Evolutionary conservation across 306 rosid species (phyloP).

Genomic region (Cucurbita moschata): DNA sequence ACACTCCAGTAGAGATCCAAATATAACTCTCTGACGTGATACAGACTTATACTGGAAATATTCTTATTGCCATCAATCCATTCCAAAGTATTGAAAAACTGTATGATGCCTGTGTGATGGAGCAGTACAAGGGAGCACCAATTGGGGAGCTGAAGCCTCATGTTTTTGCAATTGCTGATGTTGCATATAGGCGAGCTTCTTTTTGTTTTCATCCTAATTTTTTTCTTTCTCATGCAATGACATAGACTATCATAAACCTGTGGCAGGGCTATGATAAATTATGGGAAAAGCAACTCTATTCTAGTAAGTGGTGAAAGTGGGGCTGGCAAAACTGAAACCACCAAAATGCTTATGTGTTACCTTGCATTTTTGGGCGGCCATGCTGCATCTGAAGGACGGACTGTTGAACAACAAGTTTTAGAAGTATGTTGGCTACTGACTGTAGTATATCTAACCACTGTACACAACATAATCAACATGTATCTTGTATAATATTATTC

Average conservation of each 20-base stretch:
- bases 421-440: slow-evolving; percentile 52
- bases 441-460: slow-evolving; percentile 3
- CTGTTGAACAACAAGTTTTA: slow-evolving; percentile 76
- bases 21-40: slow-evolving; percentile 27
- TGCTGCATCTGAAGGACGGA: slow-evolving; percentile 52
- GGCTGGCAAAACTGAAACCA: slow-evolving; percentile 91
- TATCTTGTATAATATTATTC: background rate
- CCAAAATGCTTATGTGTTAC: slow-evolving; percentile 90
- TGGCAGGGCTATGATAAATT: slow-evolving; percentile 68
- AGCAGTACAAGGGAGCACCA: slow-evolving; percentile 49
- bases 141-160: slow-evolving; percentile 65
- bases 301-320: slow-evolving; percentile 95
- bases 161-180: slow-evolving; percentile 81
- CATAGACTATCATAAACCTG: slow-evolving; percentile 10
- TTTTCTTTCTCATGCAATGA: slow-evolving; percentile 12
- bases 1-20: slow-evolving; percentile 19
- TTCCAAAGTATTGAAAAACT: slow-evolving; percentile 55
- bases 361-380: slow-evolving; percentile 82
- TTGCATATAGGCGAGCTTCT: slow-evolving; percentile 61
- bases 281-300: slow-evolving; percentile 73
- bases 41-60: slow-evolving; percentile 92
- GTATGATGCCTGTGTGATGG: slow-evolving; percentile 51
- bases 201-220: slow-evolving; percentile 9
- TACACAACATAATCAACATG: background rate
- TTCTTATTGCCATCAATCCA: slow-evolving; percentile 93